Evolutionary conservation across 1,284 basidiomycete genomes (phyloP).

Genomic region (Pseudozyma thailandica): DNA sequence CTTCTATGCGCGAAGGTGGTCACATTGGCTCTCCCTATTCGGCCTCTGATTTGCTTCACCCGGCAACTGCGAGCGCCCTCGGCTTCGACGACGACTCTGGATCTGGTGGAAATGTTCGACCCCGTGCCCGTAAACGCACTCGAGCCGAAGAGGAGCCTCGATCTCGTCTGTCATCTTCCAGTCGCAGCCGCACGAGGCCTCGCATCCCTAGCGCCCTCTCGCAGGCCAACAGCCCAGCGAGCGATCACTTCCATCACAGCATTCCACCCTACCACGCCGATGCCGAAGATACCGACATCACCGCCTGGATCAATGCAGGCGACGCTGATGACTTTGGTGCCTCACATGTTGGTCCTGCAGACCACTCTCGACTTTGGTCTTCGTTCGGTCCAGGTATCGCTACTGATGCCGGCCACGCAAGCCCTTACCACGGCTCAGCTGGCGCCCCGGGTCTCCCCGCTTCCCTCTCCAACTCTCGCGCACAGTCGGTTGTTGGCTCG

Average conservation of each 20-base stretch:
- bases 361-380: constrained; percentile 49
- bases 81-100: constrained; percentile 48
- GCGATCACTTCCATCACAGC: constrained; percentile 47
- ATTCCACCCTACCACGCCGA: constrained; percentile 45
- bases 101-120: constrained; percentile 45
- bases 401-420: constrained; percentile 18
- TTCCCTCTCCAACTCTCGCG: constrained; percentile 32
- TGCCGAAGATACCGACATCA: constrained; percentile 49
- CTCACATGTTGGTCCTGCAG: constrained; percentile 13
- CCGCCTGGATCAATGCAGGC: constrained; percentile 52
- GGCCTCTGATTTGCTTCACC: constrained; percentile 38
- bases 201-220: constrained; percentile 40
- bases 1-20: constrained; percentile 21
- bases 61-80: constrained; percentile 38
- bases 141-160: constrained; percentile 42
- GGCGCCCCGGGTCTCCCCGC: constrained; percentile 14
- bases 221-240: constrained; percentile 39
- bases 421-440: constrained; percentile 35
- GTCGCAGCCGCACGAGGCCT: constrained; percentile 40
- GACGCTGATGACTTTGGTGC: constrained; percentile 38
- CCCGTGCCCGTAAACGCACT: constrained; percentile 41
- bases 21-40: constrained; percentile 47
- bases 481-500: constrained; percentile 32
- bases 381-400: constrained; percentile 37
- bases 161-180: constrained; percentile 42